Conservation (phyloP, 352 stramenopile species). For the Pythium pectinolyticum region DNA sequence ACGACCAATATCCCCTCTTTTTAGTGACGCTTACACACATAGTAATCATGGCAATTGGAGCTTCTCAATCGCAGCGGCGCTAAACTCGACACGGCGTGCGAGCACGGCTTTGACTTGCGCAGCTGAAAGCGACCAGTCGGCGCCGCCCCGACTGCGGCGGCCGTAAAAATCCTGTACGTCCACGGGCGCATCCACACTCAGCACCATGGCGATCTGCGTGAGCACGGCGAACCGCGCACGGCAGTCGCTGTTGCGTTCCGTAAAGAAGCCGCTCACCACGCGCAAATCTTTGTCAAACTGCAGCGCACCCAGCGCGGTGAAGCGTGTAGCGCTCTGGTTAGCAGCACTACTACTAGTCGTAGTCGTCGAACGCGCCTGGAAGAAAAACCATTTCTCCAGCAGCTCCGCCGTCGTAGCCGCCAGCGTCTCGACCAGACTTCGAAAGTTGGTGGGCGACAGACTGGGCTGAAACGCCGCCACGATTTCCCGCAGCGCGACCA, state of each 20-base stretch:
- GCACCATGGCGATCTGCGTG: constrained; percentile 65
- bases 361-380: constrained; percentile 50
- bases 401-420: constrained; percentile 44
- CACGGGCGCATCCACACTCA: constrained; percentile 68
- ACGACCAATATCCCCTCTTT: not conserved
- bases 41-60: constrained; percentile 32
- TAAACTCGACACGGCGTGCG: constrained; percentile 77
- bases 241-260: constrained; percentile 45
- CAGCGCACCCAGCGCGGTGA: constrained; percentile 81
- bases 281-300: constrained; percentile 88
- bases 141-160: constrained; percentile 57
- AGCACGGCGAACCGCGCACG: constrained; percentile 60
- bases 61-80: constrained; percentile 62
- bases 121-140: constrained; percentile 66
- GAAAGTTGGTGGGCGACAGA: constrained; percentile 65
- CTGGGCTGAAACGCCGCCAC: constrained; percentile 49
- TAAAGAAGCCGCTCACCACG: constrained; percentile 68
- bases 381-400: constrained; percentile 72
- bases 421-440: constrained; percentile 47
- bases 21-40: constrained; percentile 2
- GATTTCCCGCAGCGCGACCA: constrained; percentile 55
- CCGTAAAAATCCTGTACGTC: constrained; percentile 82
- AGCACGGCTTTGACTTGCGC: constrained; percentile 76
- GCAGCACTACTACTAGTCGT: too few species aligned
- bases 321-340: constrained; percentile 36